These are phyloP conservation scores for Eimeria acervulina DNA, from an alignment of 169 alveolate species.

Conservation along the genomic window DNA sequence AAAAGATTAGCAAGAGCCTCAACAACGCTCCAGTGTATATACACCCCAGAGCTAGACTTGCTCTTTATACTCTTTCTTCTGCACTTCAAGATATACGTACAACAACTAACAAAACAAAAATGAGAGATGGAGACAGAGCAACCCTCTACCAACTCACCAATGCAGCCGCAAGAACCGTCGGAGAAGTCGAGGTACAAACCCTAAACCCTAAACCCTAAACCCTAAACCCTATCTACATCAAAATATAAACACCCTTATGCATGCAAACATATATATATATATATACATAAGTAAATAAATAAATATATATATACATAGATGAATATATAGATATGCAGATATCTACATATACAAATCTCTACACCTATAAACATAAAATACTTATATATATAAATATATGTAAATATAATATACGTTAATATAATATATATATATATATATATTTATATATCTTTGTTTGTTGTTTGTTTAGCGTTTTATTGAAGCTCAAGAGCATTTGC, in stretches of 20 bases:
- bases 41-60: not conserved
- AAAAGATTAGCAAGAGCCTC: not conserved
- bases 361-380: too few relatives aligned
- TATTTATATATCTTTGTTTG: not conserved
- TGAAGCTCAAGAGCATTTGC: not conserved
- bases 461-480: not conserved
- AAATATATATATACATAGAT: too few relatives aligned
- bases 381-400: too few relatives aligned
- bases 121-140: not conserved
- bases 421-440: too few relatives aligned
- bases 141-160: not conserved
- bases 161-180: not conserved
- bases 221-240: too few relatives aligned
- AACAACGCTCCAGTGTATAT: not conserved
- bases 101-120: not conserved
- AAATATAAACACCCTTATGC: too few relatives aligned
- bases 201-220: too few relatives aligned
- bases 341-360: too few relatives aligned
- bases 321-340: too few relatives aligned
- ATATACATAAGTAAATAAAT: too few relatives aligned
- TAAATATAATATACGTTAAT: too few relatives aligned
- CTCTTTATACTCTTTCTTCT: not conserved
- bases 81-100: not conserved
- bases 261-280: too few relatives aligned
- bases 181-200: constrained; percentile 10